Conservation (phyloP, 495 filamentous ascomycete genomes). For the Extremus antarcticus region DNA sequence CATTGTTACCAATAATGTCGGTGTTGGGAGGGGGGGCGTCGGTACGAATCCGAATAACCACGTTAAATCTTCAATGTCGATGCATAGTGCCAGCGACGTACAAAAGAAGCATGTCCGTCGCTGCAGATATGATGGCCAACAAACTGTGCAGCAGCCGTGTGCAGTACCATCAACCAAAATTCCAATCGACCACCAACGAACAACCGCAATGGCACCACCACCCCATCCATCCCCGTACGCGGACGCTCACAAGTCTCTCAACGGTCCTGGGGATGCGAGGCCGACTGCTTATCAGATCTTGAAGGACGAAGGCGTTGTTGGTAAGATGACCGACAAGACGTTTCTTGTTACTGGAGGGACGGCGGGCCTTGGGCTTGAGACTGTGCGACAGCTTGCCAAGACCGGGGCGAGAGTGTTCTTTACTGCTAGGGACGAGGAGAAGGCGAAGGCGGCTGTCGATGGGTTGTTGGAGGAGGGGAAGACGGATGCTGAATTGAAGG, state of each 20-base stretch:
- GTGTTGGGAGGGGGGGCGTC: too few relatives aligned
- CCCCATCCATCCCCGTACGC: too few relatives aligned
- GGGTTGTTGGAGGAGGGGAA: slow-evolving; percentile 11
- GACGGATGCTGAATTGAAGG: slow-evolving; percentile 2
- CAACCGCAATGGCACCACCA: too few relatives aligned
- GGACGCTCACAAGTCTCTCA: slow-evolving; percentile 30
- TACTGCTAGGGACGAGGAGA: slow-evolving; percentile 32
- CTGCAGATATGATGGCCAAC: too few relatives aligned
- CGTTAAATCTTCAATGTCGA: too few relatives aligned
- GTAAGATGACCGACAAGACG: slow-evolving; percentile 36
- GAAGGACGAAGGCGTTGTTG: slow-evolving; percentile 36
- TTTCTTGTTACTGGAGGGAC: slow-evolving; percentile 42
- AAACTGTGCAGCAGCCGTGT: too few relatives aligned
- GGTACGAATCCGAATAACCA: too few relatives aligned
- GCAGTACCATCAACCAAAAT: too few relatives aligned
- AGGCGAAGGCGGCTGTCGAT: slow-evolving; percentile 23
- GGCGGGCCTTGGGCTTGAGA: slow-evolving; percentile 45
- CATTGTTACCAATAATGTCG: too few relatives aligned
- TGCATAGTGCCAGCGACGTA: too few relatives aligned
- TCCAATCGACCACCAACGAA: neutral
- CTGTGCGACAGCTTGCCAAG: slow-evolving; percentile 33
- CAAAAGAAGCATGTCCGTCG: too few relatives aligned
- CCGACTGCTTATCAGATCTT: slow-evolving; percentile 48
- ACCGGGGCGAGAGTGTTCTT: slow-evolving; percentile 42
- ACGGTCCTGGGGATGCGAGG: slow-evolving; percentile 43